Evolutionary conservation across 257 asterid genomes (phyloP).

Genomic region (Solanum ossicruentum): DNA sequence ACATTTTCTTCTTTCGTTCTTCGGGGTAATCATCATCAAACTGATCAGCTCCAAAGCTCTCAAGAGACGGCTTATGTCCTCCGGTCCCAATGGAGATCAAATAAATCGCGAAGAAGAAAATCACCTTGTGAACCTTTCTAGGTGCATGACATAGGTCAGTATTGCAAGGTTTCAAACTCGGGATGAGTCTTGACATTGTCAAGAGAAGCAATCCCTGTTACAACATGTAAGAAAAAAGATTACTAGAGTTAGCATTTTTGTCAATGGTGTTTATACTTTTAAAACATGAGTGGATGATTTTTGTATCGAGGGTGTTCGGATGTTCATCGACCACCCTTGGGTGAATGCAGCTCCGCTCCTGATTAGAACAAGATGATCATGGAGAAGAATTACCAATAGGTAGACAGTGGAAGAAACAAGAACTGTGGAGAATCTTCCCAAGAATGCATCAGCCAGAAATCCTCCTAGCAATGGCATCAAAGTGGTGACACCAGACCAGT

Average conservation of each 20-base stretch:
- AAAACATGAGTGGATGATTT: no score
- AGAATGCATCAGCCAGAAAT: not conserved
- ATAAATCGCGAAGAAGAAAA: constrained; percentile 57
- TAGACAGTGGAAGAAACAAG: not conserved
- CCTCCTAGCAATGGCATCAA: not conserved
- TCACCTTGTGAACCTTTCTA: constrained; percentile 2
- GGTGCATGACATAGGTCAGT: constrained; percentile 6
- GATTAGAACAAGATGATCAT: not conserved
- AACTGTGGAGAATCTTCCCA: not conserved
- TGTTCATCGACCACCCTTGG: no score
- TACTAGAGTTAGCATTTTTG: no score
- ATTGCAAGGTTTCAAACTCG: constrained; percentile 14
- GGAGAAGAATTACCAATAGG: not conserved
- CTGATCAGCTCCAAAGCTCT: constrained; percentile 69
- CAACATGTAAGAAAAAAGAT: not conserved
- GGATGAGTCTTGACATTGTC: constrained; percentile 8
- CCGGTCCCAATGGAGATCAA: constrained; percentile 47
- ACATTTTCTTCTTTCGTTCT: constrained; percentile 37
- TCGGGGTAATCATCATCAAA: constrained; percentile 35
- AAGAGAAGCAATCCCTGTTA: constrained; percentile 34
- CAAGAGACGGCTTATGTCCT: constrained; percentile 76
- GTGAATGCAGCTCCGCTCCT: not conserved
- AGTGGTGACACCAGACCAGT: not conserved
- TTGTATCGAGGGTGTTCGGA: no score
- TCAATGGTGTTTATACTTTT: no score